Base-by-base conservation (phyloP, 805 yeast genomes). In the Ogataea salicorniae region DNA sequence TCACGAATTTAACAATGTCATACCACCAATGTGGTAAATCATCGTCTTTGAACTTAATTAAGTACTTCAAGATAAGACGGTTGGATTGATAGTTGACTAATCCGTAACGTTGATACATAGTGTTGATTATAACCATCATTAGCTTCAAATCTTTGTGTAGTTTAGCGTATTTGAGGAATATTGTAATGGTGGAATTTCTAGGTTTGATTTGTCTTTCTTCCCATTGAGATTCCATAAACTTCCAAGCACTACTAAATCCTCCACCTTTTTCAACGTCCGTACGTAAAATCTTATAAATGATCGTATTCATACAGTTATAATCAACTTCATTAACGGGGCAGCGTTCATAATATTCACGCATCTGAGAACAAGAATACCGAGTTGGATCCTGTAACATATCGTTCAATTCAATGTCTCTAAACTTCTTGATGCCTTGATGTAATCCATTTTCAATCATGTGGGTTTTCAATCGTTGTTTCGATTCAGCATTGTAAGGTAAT, bases 231-330 rank as follows among this genome's bases (percentile, higher is more conserved):
- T 13, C 37, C 56, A 60, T 50, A 35, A 59, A 55, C 2, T 39
- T 34, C 65, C 63, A 59, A 3, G 59, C 59, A 2, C 40, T 46
- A 2, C 17, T 33, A 9, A 58, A 52, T 7, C 53, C 47, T 9
- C 47, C 36, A 3, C 43, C 46, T 5, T 37, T 8, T 6, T 39
- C 18, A 20, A 53, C 37, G 31, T 48, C n/a, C 1, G 23, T 42
- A 20, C 22, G 9, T 17, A 43, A 22, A 13, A 29, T 53, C 33
- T 50, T 51, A 40, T 33, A 54, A n/a, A 64, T 43, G 2, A 63
- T 46, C 2, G 54, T 48, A 39, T 58, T 57, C 51, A 63, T 52
- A 18, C 61, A 55, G 15, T 51, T 56, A 17, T 39, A 50, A 34
- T 58, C 58, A 15, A 54, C 40, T 9, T 42, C 40, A 22, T 42